Base-by-base conservation (phyloP, 2,329 filamentous ascomycete species). In the Fusarium proliferatum region DNA sequence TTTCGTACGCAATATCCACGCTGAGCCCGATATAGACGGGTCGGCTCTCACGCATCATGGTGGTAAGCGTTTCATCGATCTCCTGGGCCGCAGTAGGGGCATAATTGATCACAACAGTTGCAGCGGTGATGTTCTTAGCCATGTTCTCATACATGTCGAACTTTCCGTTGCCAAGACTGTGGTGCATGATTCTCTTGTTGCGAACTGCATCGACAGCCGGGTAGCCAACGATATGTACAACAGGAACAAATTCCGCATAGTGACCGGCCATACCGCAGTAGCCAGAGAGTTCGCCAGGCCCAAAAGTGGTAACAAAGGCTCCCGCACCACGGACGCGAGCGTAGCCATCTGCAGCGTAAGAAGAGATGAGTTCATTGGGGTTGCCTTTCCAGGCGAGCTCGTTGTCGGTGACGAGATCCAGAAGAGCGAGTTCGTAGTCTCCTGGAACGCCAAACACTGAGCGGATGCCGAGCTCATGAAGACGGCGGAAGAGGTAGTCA, bases 401-500 rank as follows among this genome's bases (percentile, higher is more conserved):
- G 5, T 62, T 62, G 33, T 39, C n/a, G 9, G 52, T 39, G 26
- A 62, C 33, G 21, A 62, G 60, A 15, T 62, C 60, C 6, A 62
- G 17, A 17, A 59, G 60, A 6, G 52, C 60, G 1, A 62, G 41
- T 8, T 62, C 51, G 33, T 62, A 62, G 52, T 62, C 60, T 10
- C 60, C 60, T 16, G 52, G 60, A 4, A 59, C 52, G 1, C 41
- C 60, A 39, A 62, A 62, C 26, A 62, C 26, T 23, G 60, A 62
- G 5, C 52, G 52, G 3, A 59, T 59, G 9, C 60, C 41, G 16
- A 62, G 51, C 26, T 45, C 52, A 4, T 62, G 52, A 5, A 62
- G 33, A n/a, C 52, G 60, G n/a, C 23, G 52, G 41, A 62, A 62
- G 33, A 62, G 60, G n/a, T 62, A 62, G 34, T 59, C 60, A 33